Base-by-base conservation (phyloP, 2,329 filamentous ascomycete genomes). In the Hypoxylon sp. region DNA sequence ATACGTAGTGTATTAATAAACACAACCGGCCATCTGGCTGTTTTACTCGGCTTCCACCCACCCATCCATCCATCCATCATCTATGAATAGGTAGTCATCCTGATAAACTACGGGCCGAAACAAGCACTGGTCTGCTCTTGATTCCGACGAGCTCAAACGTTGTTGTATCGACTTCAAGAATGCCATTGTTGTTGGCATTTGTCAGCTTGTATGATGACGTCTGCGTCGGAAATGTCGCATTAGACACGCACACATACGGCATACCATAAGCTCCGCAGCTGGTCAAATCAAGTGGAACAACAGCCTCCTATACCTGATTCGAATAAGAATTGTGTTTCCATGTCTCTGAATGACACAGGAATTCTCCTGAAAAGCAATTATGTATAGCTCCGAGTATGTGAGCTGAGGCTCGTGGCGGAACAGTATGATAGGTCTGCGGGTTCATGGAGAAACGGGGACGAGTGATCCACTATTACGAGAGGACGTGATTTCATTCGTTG, bases 121-220 rank as follows among this genome's bases (percentile, higher is more conserved):
- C 53, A 64, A 54, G 39, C 61, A 50, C 37, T 47, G 53, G 47
- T 53, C 15, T 52, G 29, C 35, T 53, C 17, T 52, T 57, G 27
- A 31, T 52, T 55, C 19, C 50, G 35, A n/a, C 27, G 55, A 60
- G 35, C 35, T 46, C 19, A 56, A 56, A 57, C 39, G 44, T 51
- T 53, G 37, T 50, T 66, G 37, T 32, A 32, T 56, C 21, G 44
- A 55, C 32, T 59, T 46, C 42, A 31, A 24, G 60, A 31, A 51
- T n/a, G 50, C 35, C 42, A 27, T 50, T 50, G 15, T 29, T 19
- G 15, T 7, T 27, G 5, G 3, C 21, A 65, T 68, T 64, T 62
- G 56, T 65, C 56, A 65, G 61, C 65, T 62, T 37, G 39, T 31
- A 11, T 31, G n/a, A 65, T 68, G 62, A 65, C 65, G 42, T 42